phyloP scores from a whole-genome alignment of 768 basidiomycete genomes.

The Leucocoprinus leucothites region DNA sequence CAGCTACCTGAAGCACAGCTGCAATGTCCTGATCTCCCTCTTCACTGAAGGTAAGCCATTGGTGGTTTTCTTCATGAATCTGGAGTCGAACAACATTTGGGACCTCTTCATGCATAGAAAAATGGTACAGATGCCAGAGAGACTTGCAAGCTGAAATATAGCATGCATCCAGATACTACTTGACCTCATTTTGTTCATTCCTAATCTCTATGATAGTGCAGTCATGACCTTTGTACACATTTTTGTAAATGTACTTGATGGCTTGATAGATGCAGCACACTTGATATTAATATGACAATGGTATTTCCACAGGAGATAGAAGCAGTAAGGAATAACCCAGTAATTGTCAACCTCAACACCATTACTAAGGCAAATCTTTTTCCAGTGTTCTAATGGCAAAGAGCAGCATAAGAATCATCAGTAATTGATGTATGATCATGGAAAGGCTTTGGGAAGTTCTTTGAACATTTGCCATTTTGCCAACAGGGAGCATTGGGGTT shows the following conservation, averaged over 20 bases:
- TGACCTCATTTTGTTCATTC: slow-evolving; percentile 33
- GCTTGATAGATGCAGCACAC: slow-evolving; percentile 32
- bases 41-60: slow-evolving; percentile 15
- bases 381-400: slow-evolving; percentile 22
- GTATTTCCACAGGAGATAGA: slow-evolving; percentile 30
- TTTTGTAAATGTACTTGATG: slow-evolving; percentile 47
- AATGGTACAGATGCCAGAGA: slow-evolving; percentile 30
- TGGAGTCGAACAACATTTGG: slow-evolving; percentile 39
- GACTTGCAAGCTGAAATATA: slow-evolving; percentile 35
- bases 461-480: slow-evolving; percentile 38
- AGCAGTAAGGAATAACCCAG: slow-evolving; percentile 40
- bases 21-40: too few species aligned
- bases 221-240: slow-evolving; percentile 48
- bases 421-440: slow-evolving; percentile 22
- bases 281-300: slow-evolving; percentile 53
- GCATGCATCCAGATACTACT: slow-evolving; percentile 29
- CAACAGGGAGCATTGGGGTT: slow-evolving; percentile 33
- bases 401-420: slow-evolving; percentile 38
- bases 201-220: slow-evolving; percentile 29
- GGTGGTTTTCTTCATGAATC: slow-evolving; percentile 39
- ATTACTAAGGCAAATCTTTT: slow-evolving; percentile 26
- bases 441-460: slow-evolving; percentile 42
- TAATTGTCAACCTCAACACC: slow-evolving; percentile 32
- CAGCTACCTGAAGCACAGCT: too few species aligned
- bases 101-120: slow-evolving; percentile 28